Percentiles rank a stretch among this genome's conserved stretches.
phyloP scores from a whole-genome alignment of 2,329 filamentous ascomycete species.

The Colletotrichum siamense region DNA sequence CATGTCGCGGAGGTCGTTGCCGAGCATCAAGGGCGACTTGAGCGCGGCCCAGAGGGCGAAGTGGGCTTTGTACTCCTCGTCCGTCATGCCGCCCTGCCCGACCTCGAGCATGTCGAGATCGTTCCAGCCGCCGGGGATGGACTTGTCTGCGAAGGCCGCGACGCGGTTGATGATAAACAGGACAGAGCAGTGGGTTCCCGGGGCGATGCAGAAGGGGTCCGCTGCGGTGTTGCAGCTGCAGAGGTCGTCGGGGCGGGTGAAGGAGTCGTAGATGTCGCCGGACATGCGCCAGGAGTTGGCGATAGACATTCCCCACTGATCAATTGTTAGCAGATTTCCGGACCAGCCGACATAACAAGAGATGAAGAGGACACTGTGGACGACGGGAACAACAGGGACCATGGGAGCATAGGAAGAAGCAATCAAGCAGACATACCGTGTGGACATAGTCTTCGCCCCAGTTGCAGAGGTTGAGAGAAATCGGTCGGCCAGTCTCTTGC shows the following conservation, averaged over 20 bases:
- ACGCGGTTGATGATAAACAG: slow-evolving; percentile 32
- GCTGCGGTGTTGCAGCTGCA: slow-evolving; percentile 34
- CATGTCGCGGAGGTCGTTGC: slow-evolving; percentile 38
- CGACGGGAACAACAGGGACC: not conserved
- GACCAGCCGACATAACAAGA: not conserved
- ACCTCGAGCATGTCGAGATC: slow-evolving; percentile 50
- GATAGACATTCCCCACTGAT: slow-evolving; percentile 31
- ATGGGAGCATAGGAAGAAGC: not conserved
- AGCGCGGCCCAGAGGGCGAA: slow-evolving; percentile 53
- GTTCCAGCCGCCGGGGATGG: slow-evolving; percentile 23
- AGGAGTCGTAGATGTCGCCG: slow-evolving; percentile 38
- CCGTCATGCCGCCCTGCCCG: slow-evolving; percentile 39
- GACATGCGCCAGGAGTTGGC: slow-evolving; percentile 38
- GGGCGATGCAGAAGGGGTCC: slow-evolving; percentile 26
- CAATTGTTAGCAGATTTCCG: slow-evolving; percentile 9
- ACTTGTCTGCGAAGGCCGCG: slow-evolving; percentile 22
- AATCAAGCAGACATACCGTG: not conserved
- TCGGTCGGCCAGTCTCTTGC: slow-evolving; percentile 32
- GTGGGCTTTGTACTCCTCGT: slow-evolving; percentile 46
- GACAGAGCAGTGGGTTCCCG: slow-evolving; percentile 30
- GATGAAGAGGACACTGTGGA: not conserved
- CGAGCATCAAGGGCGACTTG: slow-evolving; percentile 50
- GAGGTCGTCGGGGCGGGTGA: slow-evolving; percentile 35
- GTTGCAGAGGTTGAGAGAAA: slow-evolving; percentile 38
- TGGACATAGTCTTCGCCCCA: slow-evolving; percentile 36